phyloP scores from a whole-genome alignment of 2,329 filamentous ascomycete species.

The Diaporthe ilicicola region DNA sequence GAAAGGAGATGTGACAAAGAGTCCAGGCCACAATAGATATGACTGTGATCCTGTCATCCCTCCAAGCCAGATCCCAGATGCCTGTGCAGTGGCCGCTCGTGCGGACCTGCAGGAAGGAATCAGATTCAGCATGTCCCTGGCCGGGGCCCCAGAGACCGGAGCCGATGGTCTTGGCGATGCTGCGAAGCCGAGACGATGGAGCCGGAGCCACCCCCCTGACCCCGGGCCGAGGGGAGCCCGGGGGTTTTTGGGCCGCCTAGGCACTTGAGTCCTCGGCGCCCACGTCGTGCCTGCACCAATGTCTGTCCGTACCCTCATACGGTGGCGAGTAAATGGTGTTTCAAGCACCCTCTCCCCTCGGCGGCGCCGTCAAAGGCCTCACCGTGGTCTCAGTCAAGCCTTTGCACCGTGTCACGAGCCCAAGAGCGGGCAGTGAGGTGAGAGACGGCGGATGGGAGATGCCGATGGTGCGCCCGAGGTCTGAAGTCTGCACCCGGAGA shows the following conservation, averaged over 20 bases:
- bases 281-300: not conserved
- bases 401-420: not conserved
- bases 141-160: slow-evolving; percentile 3
- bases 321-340: not conserved
- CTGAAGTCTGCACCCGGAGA: not conserved
- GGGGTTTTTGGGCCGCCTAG: not conserved
- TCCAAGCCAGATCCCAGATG: no score
- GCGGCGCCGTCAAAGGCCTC: not conserved
- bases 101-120: not conserved
- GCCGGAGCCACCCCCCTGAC: not conserved
- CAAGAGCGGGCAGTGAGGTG: not conserved
- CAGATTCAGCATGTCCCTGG: not conserved
- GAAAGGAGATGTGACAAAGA: not conserved
- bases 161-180: slow-evolving; percentile 15
- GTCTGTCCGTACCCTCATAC: not conserved
- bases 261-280: not conserved
- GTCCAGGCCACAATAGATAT: not conserved
- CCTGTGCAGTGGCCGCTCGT: not conserved
- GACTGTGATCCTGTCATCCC: not conserved
- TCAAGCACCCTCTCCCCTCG: not conserved
- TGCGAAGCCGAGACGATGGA: slow-evolving; percentile 6
- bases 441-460: not conserved
- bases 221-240: slow-evolving; percentile 15
- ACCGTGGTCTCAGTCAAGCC: not conserved
- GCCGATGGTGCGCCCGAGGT: not conserved